These are phyloP conservation scores for Hygrocybe punicea DNA, from an alignment of 768 basidiomycete species.

Conservation along the genomic window DNA sequence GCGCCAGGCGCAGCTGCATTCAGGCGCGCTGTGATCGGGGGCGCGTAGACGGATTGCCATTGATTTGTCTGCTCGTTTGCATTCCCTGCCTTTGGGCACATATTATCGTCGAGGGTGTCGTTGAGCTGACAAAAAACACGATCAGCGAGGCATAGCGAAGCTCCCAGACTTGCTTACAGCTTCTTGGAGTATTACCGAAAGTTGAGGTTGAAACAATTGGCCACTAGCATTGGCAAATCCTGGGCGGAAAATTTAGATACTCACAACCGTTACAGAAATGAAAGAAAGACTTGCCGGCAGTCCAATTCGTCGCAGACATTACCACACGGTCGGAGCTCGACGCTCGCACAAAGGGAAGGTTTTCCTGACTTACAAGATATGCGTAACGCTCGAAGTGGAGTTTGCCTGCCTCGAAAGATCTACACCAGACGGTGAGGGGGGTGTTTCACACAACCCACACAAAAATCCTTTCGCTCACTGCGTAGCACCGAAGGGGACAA, in stretches of 20 bases:
- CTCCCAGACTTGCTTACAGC: slow-evolving; percentile 35
- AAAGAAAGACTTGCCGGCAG: slow-evolving; percentile 43
- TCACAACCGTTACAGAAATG: background rate
- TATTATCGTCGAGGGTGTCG: slow-evolving; percentile 62
- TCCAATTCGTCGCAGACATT: slow-evolving; percentile 68
- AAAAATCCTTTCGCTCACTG: background rate
- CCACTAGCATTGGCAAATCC: slow-evolving; percentile 59
- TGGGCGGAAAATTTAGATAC: slow-evolving; percentile 21
- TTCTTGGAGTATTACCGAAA: slow-evolving; percentile 59
- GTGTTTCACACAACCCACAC: background rate
- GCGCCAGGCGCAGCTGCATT: slow-evolving; percentile 62
- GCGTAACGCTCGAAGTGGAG: slow-evolving; percentile 54
- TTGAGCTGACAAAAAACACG: slow-evolving; percentile 42
- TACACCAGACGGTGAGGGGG: slow-evolving; percentile 14
- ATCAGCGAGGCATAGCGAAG: background rate
- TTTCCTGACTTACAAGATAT: slow-evolving; percentile 40
- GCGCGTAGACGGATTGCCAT: slow-evolving; percentile 59
- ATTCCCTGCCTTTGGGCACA: slow-evolving; percentile 57
- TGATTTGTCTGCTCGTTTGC: slow-evolving; percentile 41
- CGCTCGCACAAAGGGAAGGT: slow-evolving; percentile 50
- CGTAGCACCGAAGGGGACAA: slow-evolving; percentile 44
- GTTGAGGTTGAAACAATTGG: slow-evolving; percentile 41
- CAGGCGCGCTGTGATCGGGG: slow-evolving; percentile 55
- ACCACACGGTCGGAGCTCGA: slow-evolving; percentile 57
- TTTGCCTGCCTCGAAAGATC: slow-evolving; percentile 51